These are phyloP conservation scores for Cladosporium sp. DNA, from an alignment of 2,329 filamentous ascomycete genomes.

Conservation along the genomic window DNA sequence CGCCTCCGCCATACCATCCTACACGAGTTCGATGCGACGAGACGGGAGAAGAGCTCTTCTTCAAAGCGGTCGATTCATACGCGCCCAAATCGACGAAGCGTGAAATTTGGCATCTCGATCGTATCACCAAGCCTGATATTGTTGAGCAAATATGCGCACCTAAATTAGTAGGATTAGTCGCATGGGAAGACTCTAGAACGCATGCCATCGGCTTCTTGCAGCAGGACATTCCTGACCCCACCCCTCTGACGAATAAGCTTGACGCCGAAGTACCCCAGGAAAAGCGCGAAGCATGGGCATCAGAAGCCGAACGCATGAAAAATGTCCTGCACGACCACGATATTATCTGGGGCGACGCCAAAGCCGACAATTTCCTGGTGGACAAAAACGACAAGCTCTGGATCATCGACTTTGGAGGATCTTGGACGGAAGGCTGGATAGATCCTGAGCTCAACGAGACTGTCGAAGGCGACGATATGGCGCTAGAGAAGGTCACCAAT, in stretches of 20 bases:
- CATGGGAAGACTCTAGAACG: slow-evolving; percentile 16
- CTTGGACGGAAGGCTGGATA: slow-evolving; percentile 36
- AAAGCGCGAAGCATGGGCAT: slow-evolving; percentile 30
- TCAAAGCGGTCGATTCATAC: slow-evolving; percentile 30
- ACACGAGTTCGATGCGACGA: slow-evolving; percentile 94
- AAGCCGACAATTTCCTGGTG: slow-evolving; percentile 39
- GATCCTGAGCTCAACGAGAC: slow-evolving; percentile 33
- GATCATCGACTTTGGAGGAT: slow-evolving; percentile 39
- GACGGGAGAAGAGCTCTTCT: slow-evolving; percentile 83
- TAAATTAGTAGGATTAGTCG: slow-evolving; percentile 27
- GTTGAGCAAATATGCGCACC: slow-evolving; percentile 29
- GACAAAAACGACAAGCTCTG: slow-evolving; percentile 33
- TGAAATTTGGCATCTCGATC: slow-evolving; percentile 29
- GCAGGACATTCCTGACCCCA: slow-evolving; percentile 28
- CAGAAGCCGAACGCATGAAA: slow-evolving; percentile 25
- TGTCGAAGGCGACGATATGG: slow-evolving; percentile 32
- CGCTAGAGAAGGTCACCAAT: slow-evolving; percentile 27
- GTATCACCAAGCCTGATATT: slow-evolving; percentile 25
- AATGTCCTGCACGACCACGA: slow-evolving; percentile 29
- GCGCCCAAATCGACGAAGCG: slow-evolving; percentile 31
- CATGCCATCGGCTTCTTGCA: slow-evolving; percentile 33
- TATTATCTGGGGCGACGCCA: slow-evolving; percentile 38
- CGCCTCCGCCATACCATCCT: slow-evolving; percentile 50
- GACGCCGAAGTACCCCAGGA: slow-evolving; percentile 26
- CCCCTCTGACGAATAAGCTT: slow-evolving; percentile 29